Percentiles rank a stretch among this genome's conserved stretches.
phyloP scores from a whole-genome alignment of 108 stramenopile genomes.

The Nitzschia sp. region DNA sequence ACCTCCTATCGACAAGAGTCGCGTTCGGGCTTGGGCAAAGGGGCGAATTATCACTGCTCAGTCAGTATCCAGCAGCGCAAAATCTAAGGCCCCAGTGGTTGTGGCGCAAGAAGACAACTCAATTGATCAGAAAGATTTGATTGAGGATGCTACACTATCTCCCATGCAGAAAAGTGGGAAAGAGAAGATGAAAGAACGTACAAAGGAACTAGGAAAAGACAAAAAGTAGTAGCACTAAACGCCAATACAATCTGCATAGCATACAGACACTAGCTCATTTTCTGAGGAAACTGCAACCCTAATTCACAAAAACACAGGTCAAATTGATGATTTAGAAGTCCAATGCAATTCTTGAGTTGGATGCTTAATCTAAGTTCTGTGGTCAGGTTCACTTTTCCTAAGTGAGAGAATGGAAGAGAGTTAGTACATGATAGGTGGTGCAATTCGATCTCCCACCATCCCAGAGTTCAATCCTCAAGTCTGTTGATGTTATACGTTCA shows the following conservation, averaged over 20 bases:
- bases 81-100: slow-evolving; percentile 18
- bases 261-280: no score
- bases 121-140: slow-evolving; percentile 67
- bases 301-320: no score
- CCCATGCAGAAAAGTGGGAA: slow-evolving; percentile 70
- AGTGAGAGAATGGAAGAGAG: no score
- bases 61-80: neutral
- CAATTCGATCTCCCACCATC: neutral
- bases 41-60: slow-evolving; percentile 46
- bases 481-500: slow-evolving; percentile 8
- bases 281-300: no score
- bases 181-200: slow-evolving; percentile 71
- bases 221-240: no score
- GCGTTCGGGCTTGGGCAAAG: slow-evolving; percentile 78
- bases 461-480: neutral
- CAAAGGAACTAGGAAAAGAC: slow-evolving; percentile 40
- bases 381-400: no score
- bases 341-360: no score
- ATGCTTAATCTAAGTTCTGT: no score
- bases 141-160: slow-evolving; percentile 58
- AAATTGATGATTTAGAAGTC: no score
- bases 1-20: slow-evolving; percentile 34
- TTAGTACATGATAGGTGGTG: no score
- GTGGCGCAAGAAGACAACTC: slow-evolving; percentile 47
- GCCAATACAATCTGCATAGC: no score